These are phyloP conservation scores for Pseudofabraea citricarpa DNA, from an alignment of 2,329 filamentous ascomycete species.

Conservation along the genomic window DNA sequence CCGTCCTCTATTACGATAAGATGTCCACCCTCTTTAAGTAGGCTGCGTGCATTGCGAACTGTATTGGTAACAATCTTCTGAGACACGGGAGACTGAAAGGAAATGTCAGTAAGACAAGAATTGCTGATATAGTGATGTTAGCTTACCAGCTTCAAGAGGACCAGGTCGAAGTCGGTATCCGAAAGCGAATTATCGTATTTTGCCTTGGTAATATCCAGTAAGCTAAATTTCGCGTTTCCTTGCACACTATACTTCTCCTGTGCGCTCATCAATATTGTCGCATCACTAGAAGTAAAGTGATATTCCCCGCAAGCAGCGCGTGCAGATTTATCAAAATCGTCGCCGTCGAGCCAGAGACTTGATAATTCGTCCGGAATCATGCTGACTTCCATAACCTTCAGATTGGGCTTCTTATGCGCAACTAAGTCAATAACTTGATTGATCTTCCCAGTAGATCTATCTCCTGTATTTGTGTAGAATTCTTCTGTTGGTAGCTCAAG, in stretches of 20 bases:
- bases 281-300: slow-evolving; percentile 8
- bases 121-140: too few relatives aligned
- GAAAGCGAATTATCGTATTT: background rate
- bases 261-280: slow-evolving; percentile 5
- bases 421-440: slow-evolving; percentile 27
- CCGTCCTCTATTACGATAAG: background rate
- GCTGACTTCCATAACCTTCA: slow-evolving; percentile 31
- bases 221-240: background rate
- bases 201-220: slow-evolving; percentile 2
- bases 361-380: slow-evolving; percentile 17
- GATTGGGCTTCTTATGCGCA: slow-evolving; percentile 30
- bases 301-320: slow-evolving; percentile 12
- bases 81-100: background rate
- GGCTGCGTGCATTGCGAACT: background rate
- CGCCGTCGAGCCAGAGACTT: slow-evolving; percentile 22
- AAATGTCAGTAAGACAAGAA: too few relatives aligned
- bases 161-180: slow-evolving; percentile 3
- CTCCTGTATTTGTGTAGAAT: background rate
- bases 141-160: slow-evolving; percentile 1
- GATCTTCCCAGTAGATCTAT: background rate
- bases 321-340: slow-evolving; percentile 2
- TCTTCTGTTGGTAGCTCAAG: background rate
- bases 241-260: slow-evolving; percentile 2
- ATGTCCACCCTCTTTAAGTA: background rate
- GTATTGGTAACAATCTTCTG: background rate